These are phyloP conservation scores for Mortierella claussenii DNA, from an alignment of 192 early-diverging fungal species.

Conservation along the genomic window DNA sequence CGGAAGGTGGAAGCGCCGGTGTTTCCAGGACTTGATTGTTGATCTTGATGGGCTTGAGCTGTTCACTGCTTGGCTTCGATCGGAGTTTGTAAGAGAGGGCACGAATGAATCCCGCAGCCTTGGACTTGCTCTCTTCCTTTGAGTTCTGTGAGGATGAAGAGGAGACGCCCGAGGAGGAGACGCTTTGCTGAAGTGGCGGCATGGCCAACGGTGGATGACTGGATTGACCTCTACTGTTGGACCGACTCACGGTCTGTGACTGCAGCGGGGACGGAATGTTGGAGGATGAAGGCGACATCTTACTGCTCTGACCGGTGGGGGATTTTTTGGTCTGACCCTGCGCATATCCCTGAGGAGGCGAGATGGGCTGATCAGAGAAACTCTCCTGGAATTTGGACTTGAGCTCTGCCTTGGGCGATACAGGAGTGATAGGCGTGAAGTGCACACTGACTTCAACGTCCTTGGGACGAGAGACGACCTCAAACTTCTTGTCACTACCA, in stretches of 20 bases:
- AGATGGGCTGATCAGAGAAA: slow-evolving; percentile 32
- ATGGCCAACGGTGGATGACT: background rate
- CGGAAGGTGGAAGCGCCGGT: slow-evolving; percentile 13
- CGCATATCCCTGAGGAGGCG: slow-evolving; percentile 31
- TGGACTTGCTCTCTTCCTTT: slow-evolving; percentile 33
- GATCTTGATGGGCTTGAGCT: slow-evolving; percentile 37
- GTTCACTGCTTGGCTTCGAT: slow-evolving; percentile 50
- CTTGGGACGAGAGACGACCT: slow-evolving; percentile 19
- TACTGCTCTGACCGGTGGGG: slow-evolving; percentile 37
- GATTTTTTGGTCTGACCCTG: slow-evolving; percentile 14
- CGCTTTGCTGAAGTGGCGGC: slow-evolving; percentile 17
- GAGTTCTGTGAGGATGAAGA: background rate
- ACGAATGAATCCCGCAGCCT: slow-evolving; percentile 47
- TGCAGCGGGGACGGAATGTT: slow-evolving; percentile 28
- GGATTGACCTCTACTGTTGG: slow-evolving; percentile 27
- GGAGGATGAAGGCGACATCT: slow-evolving; percentile 34
- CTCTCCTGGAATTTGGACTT: slow-evolving; percentile 45
- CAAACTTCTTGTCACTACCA: slow-evolving; percentile 1
- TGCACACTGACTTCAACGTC: slow-evolving; percentile 33
- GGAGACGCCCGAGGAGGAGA: slow-evolving; percentile 5
- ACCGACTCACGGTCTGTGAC: slow-evolving; percentile 23
- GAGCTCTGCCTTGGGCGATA: slow-evolving; percentile 37
- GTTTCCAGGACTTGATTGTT: slow-evolving; percentile 38
- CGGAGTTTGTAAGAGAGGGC: slow-evolving; percentile 46
- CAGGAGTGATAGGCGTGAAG: slow-evolving; percentile 42